Evolutionary conservation across 2,329 filamentous ascomycete species (phyloP).

Genomic region (Colletotrichum nymphaeae): DNA sequence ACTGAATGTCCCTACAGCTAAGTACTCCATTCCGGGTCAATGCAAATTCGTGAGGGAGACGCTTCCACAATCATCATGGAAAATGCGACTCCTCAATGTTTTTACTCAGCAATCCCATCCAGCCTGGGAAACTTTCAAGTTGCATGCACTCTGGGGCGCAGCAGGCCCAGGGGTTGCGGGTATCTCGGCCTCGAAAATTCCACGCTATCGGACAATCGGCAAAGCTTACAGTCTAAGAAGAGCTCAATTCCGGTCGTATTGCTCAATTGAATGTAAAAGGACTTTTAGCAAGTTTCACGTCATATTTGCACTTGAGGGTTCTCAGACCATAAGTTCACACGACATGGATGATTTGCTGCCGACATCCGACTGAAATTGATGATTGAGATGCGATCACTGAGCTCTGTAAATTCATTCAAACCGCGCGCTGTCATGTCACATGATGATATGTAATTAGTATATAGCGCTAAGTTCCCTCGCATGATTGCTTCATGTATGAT

Average conservation of each 20-base stretch:
- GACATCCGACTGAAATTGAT: neutral
- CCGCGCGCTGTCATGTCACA: too few species aligned
- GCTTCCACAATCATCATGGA: neutral
- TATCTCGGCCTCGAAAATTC: neutral
- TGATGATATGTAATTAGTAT: too few species aligned
- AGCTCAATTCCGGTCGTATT: neutral
- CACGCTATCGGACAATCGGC: neutral
- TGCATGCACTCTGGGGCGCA: neutral
- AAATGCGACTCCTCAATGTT: neutral
- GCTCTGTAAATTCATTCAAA: too few species aligned
- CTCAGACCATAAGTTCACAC: neutral
- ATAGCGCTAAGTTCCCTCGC: too few species aligned
- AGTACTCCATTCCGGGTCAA: too few species aligned
- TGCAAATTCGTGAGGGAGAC: too few species aligned
- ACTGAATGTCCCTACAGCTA: neutral
- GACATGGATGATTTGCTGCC: neutral
- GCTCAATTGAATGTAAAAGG: neutral
- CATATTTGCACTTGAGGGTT: neutral
- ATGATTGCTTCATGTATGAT: too few species aligned
- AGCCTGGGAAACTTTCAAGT: neutral
- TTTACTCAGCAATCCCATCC: neutral
- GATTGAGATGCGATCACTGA: too few species aligned
- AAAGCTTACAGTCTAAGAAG: neutral
- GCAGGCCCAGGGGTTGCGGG: neutral
- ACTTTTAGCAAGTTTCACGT: neutral